Percentiles rank a stretch among this genome's conserved stretches.
These are phyloP conservation scores for Sclerotinia minor DNA, from an alignment of 2,329 filamentous ascomycete species.

Conservation along the genomic window DNA sequence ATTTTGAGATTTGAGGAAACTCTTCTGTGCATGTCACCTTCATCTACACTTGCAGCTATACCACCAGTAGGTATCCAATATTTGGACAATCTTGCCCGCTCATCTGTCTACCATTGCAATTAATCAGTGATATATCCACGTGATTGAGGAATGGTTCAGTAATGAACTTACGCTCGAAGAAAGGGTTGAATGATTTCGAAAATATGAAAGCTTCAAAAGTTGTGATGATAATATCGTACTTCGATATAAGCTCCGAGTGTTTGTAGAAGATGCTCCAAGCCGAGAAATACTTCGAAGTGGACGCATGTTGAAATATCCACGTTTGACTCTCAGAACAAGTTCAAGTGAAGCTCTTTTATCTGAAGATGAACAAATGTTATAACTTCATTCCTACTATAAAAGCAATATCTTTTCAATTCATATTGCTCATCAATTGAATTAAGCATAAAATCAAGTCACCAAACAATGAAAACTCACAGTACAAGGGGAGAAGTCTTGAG, in stretches of 20 bases:
- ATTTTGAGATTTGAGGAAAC: background rate
- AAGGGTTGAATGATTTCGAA: constrained; percentile 6
- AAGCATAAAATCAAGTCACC: background rate
- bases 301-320: background rate
- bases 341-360: background rate
- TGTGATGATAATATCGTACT: background rate
- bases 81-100: constrained; percentile 63
- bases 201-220: background rate
- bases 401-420: background rate
- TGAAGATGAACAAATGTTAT: background rate
- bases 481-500: background rate
- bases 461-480: background rate
- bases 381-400: background rate
- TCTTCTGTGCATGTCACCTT: constrained; percentile 45
- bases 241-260: background rate
- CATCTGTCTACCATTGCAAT: constrained; percentile 51
- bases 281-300: constrained; percentile 2
- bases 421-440: background rate
- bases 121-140: constrained; percentile 14
- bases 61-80: constrained; percentile 80
- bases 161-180: background rate
- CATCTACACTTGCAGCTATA: constrained; percentile 57
- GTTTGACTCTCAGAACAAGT: background rate
- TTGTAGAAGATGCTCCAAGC: background rate
- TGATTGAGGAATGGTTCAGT: background rate